Evolutionary conservation across 768 basidiomycete genomes (phyloP), one percentile per base, ranked within the genome.

Genomic region (Pholiota microspora): DNA sequence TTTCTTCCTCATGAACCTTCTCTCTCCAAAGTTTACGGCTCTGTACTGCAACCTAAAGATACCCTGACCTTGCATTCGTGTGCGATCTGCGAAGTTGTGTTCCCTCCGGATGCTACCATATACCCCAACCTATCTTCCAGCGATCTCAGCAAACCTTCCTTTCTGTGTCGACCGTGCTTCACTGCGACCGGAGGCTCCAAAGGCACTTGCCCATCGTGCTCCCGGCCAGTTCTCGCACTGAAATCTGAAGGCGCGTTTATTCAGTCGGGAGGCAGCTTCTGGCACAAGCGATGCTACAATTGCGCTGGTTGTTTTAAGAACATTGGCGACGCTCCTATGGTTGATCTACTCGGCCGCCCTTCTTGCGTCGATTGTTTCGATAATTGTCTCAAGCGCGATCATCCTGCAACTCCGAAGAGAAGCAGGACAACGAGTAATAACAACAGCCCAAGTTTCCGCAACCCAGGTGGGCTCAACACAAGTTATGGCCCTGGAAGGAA

Each of bases 351-450:
- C 10, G 92, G 92, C 3, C 78, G 81, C 28, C 92, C 92, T 8
- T 88, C 85, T 36, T 94, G 92, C 61, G 73, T 78, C 6, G 86
- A 86, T 36, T 94, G 92, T 62, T 93, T 94, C 61, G 92, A 91
- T 56, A 83, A 66, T 34, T 91, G 88, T 64, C 74, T 92, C 45
- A 82, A 79, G 55, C 74, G 83, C 27, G 80, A 66, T 55, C 52
- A 53, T 46, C 66, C 71, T 9, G 73, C 71, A 12, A 80, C 81
- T 10, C 74, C 77, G 58, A 74, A 76, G 68, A 77, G 73, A 58
- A 60, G 52, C 55, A 65, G 61, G 44, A 58, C 50, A 8, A 16
- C 52, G 6, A 71, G 66, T 51, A 65, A 64, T 23, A 64, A 57
- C 45, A 66, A 67, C 40, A 72, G 70, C 56, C 63, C 71, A 6